Base-by-base conservation (phyloP, 441 rosid species). In the Capsella rubella region DNA sequence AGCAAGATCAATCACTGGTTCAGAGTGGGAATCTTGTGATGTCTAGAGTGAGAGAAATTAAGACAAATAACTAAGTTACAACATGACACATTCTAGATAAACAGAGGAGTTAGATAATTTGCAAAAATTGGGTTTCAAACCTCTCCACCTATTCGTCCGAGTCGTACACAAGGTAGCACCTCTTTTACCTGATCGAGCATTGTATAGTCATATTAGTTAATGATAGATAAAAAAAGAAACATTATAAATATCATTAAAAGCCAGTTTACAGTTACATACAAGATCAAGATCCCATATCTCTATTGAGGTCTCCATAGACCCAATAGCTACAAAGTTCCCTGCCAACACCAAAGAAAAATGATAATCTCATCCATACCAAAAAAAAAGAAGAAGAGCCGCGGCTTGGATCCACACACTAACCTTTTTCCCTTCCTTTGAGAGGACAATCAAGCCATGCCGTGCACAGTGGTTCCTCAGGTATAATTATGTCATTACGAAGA, bases 281-380 rank as follows among this genome's bases (percentile, higher is more conserved):
- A 83, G 69, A 79, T 95, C 96, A 77, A 95, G 93, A 79, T 95
- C 97, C 99, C 96, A 92, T 82, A 95, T 89, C 73, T 92, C 95
- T 39, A 92, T 92, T 15, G 98, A 90, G 3, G 80, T 21, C 93
- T 84, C 92, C 95, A 84, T 85, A 71, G 93, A 89, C 70, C 98
- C 96, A 68, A 88, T 81, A 64, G 98, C 97, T 49, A 95, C 52
- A 72, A 95, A 95, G 81, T 90, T 95, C 62, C 97, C 98, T 89
- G 86, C 69, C 56, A 80, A 55, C 14, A 59, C 12, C 2, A 25
- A 59, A 54, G 59, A 49, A 31, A 64, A 32, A 8, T 51, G 21
- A 67, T 10, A 35, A 31, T n/a, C 31, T 62, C 40, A 42, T n/a
- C 21, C 9, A 54, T 2, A 42, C 16, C 37, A 46, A 35, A 6